phyloP scores from a whole-genome alignment of 805 yeast genomes.

The Lipomyces mesembrius region DNA sequence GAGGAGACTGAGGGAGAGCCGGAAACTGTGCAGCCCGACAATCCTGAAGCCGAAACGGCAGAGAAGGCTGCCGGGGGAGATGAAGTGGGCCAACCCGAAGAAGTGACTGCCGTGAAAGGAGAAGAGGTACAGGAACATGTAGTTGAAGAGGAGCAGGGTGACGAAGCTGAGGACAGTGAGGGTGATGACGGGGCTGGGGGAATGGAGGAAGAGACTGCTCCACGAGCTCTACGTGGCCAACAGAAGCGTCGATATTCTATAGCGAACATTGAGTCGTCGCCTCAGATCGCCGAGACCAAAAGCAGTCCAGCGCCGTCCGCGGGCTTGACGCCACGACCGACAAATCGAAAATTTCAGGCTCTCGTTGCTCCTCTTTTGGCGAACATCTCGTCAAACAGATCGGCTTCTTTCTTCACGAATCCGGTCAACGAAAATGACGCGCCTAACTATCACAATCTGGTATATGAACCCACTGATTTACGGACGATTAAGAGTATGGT shows the following conservation, averaged over 20 bases:
- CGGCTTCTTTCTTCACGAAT: conserved; percentile 71
- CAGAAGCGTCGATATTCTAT: conserved; percentile 18
- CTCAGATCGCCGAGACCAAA: conserved; percentile 24
- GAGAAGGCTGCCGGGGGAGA: conserved; percentile 9
- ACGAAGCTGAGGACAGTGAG: conserved; percentile 13
- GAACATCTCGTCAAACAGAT: conserved; percentile 70
- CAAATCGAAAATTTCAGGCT: conserved; percentile 60
- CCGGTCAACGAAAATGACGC: conserved; percentile 73
- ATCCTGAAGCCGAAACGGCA: conserved; percentile 15
- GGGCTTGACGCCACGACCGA: conserved; percentile 38
- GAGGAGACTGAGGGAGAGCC: conserved; percentile 1
- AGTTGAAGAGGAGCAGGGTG: conserved; percentile 22
- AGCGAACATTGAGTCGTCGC: conserved; percentile 8
- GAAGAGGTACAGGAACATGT: conserved; percentile 20
- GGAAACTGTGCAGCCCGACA: not conserved
- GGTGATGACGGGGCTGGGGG: conserved; percentile 17
- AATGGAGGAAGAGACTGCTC: conserved; percentile 18
- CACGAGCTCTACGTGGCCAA: conserved; percentile 3
- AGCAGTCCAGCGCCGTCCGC: conserved; percentile 29
- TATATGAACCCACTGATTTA: conserved; percentile 69
- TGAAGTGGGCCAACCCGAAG: conserved; percentile 5
- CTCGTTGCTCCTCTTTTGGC: conserved; percentile 65
- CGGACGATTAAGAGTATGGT: conserved; percentile 63
- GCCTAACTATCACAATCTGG: conserved; percentile 66
- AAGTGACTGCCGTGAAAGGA: not conserved